Evolutionary conservation across 371 early-diverging fungal genomes (phyloP).

Genomic region (Rhizopus microsporus): DNA sequence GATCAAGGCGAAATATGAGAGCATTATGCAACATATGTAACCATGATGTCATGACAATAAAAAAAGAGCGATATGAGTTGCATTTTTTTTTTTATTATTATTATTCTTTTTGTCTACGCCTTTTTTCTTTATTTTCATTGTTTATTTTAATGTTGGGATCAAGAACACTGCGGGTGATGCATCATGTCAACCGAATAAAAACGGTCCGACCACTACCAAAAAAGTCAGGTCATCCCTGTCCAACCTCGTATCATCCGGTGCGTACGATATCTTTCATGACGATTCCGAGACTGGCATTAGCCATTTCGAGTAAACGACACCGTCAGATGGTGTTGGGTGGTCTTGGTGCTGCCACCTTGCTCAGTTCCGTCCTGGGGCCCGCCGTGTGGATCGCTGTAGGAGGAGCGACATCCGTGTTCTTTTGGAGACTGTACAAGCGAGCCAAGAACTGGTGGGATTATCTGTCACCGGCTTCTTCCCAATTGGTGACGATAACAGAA

Average conservation of each 20-base stretch:
- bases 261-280: constrained; percentile 33
- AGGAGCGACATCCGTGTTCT: constrained; percentile 29
- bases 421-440: constrained; percentile 37
- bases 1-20: constrained; percentile 25
- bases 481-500: not conserved
- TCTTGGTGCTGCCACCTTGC: constrained; percentile 22
- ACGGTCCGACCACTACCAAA: too few species aligned
- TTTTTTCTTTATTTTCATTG: not conserved
- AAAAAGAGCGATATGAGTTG: not conserved
- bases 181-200: too few species aligned
- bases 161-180: too few species aligned
- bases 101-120: not conserved
- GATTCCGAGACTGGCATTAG: constrained; percentile 30
- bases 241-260: constrained; percentile 1
- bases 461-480: constrained; percentile 10
- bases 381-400: constrained; percentile 34
- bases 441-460: constrained; percentile 36
- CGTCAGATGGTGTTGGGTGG: constrained; percentile 27
- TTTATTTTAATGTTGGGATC: too few species aligned
- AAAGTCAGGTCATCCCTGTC: too few species aligned
- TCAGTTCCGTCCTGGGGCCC: constrained; percentile 38
- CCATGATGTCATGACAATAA: not conserved
- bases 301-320: constrained; percentile 24
- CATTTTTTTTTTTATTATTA: not conserved
- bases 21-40: constrained; percentile 31